phyloP scores from a whole-genome alignment of 139 green algal genomes.

The Astrephomene gubernaculifera region DNA sequence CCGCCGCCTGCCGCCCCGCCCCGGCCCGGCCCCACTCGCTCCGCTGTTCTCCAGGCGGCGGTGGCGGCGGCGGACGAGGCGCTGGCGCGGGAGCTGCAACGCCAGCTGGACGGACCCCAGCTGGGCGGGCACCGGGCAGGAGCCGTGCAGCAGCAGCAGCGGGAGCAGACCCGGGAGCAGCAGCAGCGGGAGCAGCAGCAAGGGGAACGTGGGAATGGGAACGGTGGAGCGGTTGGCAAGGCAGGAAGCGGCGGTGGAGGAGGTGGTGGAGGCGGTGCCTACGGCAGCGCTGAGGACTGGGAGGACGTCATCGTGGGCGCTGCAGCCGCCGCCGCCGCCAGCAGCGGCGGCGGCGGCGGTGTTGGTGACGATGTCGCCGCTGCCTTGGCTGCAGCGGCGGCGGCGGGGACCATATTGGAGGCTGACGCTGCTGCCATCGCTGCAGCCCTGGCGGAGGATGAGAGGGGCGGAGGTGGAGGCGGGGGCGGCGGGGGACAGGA shows the following conservation, averaged over 20 bases:
- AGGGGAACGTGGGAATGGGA: no score
- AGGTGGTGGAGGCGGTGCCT: constrained; percentile 11
- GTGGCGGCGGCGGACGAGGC: constrained; percentile 44
- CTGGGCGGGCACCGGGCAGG: no score
- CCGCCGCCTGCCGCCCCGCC: neutral
- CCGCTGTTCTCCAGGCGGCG: neutral
- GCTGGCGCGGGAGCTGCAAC: constrained; percentile 45
- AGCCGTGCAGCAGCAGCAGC: neutral
- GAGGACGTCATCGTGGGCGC: no score
- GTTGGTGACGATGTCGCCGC: neutral
- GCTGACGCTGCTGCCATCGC: constrained; percentile 48
- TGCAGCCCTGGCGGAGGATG: constrained; percentile 34
- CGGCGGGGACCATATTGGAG: neutral
- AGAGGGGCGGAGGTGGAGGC: no score
- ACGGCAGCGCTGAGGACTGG: constrained; percentile 19
- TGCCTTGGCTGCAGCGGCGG: neutral
- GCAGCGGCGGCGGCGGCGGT: neutral
- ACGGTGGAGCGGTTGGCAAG: neutral
- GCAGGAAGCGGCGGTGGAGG: neutral
- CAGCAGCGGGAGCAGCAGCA: neutral
- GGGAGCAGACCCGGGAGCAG: neutral
- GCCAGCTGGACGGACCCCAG: constrained; percentile 29
- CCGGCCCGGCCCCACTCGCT: constrained; percentile 19
- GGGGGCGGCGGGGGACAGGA: neutral
- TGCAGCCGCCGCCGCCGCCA: no score